A percentile compares a stretch with the other conserved stretches of the same genome.
Conservation (phyloP, 1,284 basidiomycete genomes). For the Rhodotorula glutinis region DNA sequence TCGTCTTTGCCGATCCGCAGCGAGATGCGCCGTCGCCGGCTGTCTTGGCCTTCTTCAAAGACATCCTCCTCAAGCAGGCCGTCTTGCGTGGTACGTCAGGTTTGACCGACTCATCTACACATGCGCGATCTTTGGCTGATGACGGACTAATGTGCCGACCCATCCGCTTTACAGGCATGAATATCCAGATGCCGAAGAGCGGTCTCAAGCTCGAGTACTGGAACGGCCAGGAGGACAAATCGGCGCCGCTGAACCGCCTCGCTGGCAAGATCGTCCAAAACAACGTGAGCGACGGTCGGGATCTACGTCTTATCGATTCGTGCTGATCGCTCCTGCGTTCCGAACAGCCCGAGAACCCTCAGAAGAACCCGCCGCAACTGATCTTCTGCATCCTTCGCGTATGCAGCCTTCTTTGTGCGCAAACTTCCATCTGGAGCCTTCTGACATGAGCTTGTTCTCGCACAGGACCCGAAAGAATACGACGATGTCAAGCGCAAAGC, state of each 20-base stretch:
- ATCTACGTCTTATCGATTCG: too few relatives aligned
- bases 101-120: too few relatives aligned
- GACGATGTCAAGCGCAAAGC: conserved; percentile 50
- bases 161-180: too few relatives aligned
- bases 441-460: too few relatives aligned
- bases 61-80: conserved; percentile 12
- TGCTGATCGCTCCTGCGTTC: not conserved
- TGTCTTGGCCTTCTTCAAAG: conserved; percentile 44
- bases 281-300: not conserved
- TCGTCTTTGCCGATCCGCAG: conserved; percentile 44
- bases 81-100: conserved; percentile 9
- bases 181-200: not conserved
- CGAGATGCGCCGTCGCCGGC: conserved; percentile 38
- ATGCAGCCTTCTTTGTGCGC: too few relatives aligned
- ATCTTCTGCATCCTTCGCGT: conserved; percentile 45
- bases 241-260: conserved; percentile 1
- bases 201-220: conserved; percentile 3
- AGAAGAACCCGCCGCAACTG: conserved; percentile 47
- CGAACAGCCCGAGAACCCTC: conserved; percentile 42
- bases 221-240: not conserved
- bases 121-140: too few relatives aligned
- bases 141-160: too few relatives aligned
- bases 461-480: conserved; percentile 47
- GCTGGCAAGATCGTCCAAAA: conserved; percentile 1
- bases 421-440: too few relatives aligned